Conservation (phyloP, 768 basidiomycete species). For the Tylopilus sp. region DNA sequence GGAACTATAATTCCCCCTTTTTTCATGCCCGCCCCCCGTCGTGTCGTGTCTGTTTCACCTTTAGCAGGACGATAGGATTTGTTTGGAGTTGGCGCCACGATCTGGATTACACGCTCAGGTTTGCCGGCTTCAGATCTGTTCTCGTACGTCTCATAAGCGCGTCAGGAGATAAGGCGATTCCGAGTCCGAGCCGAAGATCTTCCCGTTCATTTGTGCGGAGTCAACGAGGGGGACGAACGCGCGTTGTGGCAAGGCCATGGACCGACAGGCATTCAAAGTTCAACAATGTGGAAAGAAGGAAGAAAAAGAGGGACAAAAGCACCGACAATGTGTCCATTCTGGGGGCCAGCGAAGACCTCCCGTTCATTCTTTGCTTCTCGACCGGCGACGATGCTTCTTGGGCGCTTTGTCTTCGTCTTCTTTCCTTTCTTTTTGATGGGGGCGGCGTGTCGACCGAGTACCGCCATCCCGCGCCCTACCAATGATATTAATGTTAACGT, state of each 20-base stretch:
- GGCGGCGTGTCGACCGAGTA: too few species aligned
- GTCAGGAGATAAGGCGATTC: slow-evolving; percentile 22
- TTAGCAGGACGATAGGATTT: not conserved
- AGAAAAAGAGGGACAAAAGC: not conserved
- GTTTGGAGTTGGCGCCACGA: not conserved
- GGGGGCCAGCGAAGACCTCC: not conserved
- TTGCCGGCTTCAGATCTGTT: not conserved
- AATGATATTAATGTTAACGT: too few species aligned
- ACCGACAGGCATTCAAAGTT: not conserved
- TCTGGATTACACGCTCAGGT: slow-evolving; percentile 1
- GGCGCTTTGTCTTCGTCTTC: too few species aligned
- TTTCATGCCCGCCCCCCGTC: too few species aligned
- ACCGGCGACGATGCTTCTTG: not conserved
- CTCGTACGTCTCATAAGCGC: not conserved
- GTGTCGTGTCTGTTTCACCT: not conserved
- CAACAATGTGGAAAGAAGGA: not conserved
- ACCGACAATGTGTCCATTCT: slow-evolving; percentile 11
- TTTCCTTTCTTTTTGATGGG: not conserved
- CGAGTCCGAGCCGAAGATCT: slow-evolving; percentile 15
- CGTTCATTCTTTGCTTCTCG: not conserved
- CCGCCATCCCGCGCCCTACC: too few species aligned
- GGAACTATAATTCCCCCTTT: not conserved
- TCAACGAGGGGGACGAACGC: slow-evolving; percentile 2
- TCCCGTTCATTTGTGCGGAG: slow-evolving; percentile 14
- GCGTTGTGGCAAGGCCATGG: not conserved